A percentile compares a stretch with the other conserved stretches of the same genome.
These are phyloP conservation scores for Candida pseudoviswanathii DNA, from an alignment of 1,139 yeast species.

Conservation along the genomic window DNA sequence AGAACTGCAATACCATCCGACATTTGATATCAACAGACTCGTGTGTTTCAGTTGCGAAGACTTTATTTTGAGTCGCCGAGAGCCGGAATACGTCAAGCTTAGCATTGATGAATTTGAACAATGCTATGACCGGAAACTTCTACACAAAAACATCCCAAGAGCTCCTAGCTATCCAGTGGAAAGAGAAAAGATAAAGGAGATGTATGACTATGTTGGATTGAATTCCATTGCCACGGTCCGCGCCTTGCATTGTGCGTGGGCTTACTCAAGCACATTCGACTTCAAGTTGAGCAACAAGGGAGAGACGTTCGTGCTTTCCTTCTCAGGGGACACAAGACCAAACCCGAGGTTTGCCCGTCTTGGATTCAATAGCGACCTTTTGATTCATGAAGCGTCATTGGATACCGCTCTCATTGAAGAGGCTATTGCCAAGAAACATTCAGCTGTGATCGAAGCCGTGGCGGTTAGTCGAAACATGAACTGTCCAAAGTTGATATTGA, in stretches of 20 bases:
- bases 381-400: constrained; percentile 91
- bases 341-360: constrained; percentile 58
- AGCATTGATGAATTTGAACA: constrained; percentile 36
- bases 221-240: constrained; percentile 56
- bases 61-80: constrained; percentile 34
- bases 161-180: constrained; percentile 22
- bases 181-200: constrained; percentile 17
- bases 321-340: constrained; percentile 96
- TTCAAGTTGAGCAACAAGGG: constrained; percentile 37
- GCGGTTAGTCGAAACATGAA: constrained; percentile 69
- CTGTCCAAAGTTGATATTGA: constrained; percentile 69
- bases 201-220: constrained; percentile 32
- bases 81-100: constrained; percentile 30
- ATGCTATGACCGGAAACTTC: constrained; percentile 26
- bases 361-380: constrained; percentile 70
- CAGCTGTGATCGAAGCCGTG: constrained; percentile 90
- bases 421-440: constrained; percentile 80
- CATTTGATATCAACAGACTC: constrained; percentile 45
- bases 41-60: constrained; percentile 70
- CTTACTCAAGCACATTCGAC: constrained; percentile 70
- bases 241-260: constrained; percentile 84
- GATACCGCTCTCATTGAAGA: constrained; percentile 81
- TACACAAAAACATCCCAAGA: constrained; percentile 22
- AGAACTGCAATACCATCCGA: constrained; percentile 37
- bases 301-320: constrained; percentile 65